These are phyloP conservation scores for Chalciporus chontae DNA, from an alignment of 768 basidiomycete species.

Conservation along the genomic window DNA sequence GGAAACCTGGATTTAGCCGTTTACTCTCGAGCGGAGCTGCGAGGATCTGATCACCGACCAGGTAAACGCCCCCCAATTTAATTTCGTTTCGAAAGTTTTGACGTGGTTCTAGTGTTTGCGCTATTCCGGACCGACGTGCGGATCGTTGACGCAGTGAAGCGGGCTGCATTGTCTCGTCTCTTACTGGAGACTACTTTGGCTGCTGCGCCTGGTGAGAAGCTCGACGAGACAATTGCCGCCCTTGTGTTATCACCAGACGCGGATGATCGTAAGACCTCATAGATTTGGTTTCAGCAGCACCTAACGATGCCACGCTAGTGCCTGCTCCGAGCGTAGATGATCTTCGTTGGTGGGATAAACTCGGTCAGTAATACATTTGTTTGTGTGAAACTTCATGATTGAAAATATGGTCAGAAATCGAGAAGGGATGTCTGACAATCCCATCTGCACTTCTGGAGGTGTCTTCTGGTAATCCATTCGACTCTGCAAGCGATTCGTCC, in stretches of 20 bases:
- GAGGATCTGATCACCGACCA: slow-evolving; percentile 94
- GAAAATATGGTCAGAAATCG: slow-evolving; percentile 12
- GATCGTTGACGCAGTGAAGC: slow-evolving; percentile 75
- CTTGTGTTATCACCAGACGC: slow-evolving; percentile 47
- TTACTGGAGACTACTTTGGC: slow-evolving; percentile 63
- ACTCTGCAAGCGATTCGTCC: slow-evolving; percentile 61
- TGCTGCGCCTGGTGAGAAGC: slow-evolving; percentile 59
- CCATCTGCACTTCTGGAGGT: slow-evolving; percentile 42
- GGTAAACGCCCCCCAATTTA: slow-evolving; percentile 39
- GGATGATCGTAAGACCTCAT: slow-evolving; percentile 28
- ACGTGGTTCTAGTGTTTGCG: slow-evolving; percentile 62
- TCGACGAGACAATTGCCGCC: slow-evolving; percentile 67
- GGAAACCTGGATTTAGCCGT: slow-evolving; percentile 73
- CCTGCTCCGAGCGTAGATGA: slow-evolving; percentile 85
- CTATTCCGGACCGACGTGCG: slow-evolving; percentile 77
- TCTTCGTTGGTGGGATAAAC: slow-evolving; percentile 72
- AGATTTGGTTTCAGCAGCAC: not conserved
- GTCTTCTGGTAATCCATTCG: slow-evolving; percentile 64
- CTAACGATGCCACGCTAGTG: slow-evolving; percentile 40
- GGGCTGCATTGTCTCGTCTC: slow-evolving; percentile 61
- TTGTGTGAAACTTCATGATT: not conserved
- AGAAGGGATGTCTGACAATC: slow-evolving; percentile 18
- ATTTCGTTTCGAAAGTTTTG: not conserved
- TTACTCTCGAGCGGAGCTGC: slow-evolving; percentile 83
- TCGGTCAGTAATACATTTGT: slow-evolving; percentile 42